Percentiles rank a stretch among this genome's conserved stretches.
Evolutionary conservation across 768 basidiomycete species (phyloP).

Genomic region (Panaeolus papilionaceus): DNA sequence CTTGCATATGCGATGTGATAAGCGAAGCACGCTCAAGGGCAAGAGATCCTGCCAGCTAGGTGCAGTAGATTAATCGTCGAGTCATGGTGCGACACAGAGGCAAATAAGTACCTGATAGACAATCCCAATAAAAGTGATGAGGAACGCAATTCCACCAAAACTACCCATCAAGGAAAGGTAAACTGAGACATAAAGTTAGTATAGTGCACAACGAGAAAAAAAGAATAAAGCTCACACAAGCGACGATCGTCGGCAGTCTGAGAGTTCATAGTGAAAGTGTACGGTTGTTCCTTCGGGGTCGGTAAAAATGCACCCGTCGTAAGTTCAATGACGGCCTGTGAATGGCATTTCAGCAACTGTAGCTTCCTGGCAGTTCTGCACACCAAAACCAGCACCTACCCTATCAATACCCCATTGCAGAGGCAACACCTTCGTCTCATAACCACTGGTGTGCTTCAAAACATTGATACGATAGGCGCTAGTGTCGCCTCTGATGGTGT

Average conservation of each 20-base stretch:
- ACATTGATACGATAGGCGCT: conserved; percentile 75
- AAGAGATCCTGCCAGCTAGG: conserved; percentile 71
- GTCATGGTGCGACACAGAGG: not conserved
- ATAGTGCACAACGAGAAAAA: not conserved
- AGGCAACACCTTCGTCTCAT: conserved; percentile 72
- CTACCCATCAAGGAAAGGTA: conserved; percentile 20
- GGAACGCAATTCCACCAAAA: conserved; percentile 27
- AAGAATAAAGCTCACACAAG: conserved; percentile 17
- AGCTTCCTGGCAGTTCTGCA: not conserved
- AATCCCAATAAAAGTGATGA: conserved; percentile 26
- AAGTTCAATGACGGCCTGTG: conserved; percentile 64
- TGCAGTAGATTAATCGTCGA: not conserved
- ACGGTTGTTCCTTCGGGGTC: conserved; percentile 63
- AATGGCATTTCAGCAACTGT: not conserved
- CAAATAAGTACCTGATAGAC: conserved; percentile 23
- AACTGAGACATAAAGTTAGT: not conserved
- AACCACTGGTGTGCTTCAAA: conserved; percentile 66
- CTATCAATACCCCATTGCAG: conserved; percentile 81
- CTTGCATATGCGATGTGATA: conserved; percentile 75
- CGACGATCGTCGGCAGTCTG: conserved; percentile 20
- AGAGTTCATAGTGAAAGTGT: conserved; percentile 55
- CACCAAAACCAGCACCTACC: conserved; percentile 40
- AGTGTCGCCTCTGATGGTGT: conserved; percentile 72
- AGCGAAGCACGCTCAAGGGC: conserved; percentile 66
- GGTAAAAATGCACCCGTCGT: conserved; percentile 49